These are phyloP conservation scores for Cytospora schulzeri DNA, from an alignment of 2,329 filamentous ascomycete species.

Conservation along the genomic window DNA sequence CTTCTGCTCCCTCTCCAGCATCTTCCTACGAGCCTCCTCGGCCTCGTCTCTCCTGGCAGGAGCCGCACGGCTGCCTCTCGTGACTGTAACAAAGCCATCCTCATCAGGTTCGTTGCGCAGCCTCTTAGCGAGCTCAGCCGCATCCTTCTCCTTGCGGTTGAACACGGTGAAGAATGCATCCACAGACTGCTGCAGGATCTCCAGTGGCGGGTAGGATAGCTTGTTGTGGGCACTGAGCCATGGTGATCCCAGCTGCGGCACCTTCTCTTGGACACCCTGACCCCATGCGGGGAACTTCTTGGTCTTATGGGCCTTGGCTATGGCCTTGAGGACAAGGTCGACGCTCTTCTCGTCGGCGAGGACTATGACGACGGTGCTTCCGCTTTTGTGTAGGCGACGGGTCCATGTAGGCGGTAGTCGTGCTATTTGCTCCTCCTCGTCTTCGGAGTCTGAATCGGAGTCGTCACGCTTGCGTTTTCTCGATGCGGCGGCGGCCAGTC, in stretches of 20 bases:
- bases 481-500: slow-evolving; percentile 41
- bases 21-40: slow-evolving; percentile 58
- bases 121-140: slow-evolving; percentile 61
- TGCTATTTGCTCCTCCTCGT: slow-evolving; percentile 61
- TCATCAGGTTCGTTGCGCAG: slow-evolving; percentile 82
- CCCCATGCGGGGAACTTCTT: slow-evolving; percentile 71
- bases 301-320: slow-evolving; percentile 61
- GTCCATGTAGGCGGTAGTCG: slow-evolving; percentile 74
- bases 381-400: slow-evolving; percentile 68
- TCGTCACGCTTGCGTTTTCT: slow-evolving; percentile 55
- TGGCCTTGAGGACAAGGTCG: slow-evolving; percentile 75
- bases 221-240: slow-evolving; percentile 68
- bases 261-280: slow-evolving; percentile 57
- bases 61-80: slow-evolving; percentile 73
- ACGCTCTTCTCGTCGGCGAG: slow-evolving; percentile 84
- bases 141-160: slow-evolving; percentile 68
- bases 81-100: slow-evolving; percentile 94
- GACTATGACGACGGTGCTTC: slow-evolving; percentile 76
- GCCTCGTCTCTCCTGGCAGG: slow-evolving; percentile 74
- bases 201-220: slow-evolving; percentile 69
- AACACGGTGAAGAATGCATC: slow-evolving; percentile 89
- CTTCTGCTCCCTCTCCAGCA: slow-evolving; percentile 65
- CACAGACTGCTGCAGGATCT: slow-evolving; percentile 69
- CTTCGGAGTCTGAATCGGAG: slow-evolving; percentile 54
- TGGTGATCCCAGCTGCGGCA: slow-evolving; percentile 58